Conservation (phyloP, 1,284 basidiomycete genomes). For the Chondrostereum purpureum region DNA sequence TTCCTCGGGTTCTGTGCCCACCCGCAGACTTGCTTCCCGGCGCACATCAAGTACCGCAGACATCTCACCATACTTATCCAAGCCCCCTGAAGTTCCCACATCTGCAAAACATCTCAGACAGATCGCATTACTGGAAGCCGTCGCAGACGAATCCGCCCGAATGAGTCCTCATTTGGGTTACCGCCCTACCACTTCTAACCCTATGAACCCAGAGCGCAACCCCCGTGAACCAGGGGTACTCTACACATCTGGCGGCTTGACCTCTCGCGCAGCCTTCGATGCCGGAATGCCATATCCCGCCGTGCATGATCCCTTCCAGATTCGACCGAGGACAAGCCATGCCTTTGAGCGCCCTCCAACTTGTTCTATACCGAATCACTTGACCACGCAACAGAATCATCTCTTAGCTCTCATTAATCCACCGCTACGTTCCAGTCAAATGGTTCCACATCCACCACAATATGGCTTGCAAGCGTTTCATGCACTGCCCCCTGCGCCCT, state of each 20-base stretch:
- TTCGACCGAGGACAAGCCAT: slow-evolving; percentile 57
- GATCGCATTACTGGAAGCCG: slow-evolving; percentile 65
- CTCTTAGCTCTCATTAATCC: slow-evolving; percentile 36
- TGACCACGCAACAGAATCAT: slow-evolving; percentile 50
- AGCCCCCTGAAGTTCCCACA: slow-evolving; percentile 38
- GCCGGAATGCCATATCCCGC: slow-evolving; percentile 17
- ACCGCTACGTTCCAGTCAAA: slow-evolving; percentile 2
- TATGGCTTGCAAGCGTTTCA: slow-evolving; percentile 5
- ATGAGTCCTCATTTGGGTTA: slow-evolving; percentile 43
- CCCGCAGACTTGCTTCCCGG: slow-evolving; percentile 20
- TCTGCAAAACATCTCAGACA: slow-evolving; percentile 63
- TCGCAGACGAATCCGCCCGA: slow-evolving; percentile 64
- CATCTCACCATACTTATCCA: slow-evolving; percentile 59
- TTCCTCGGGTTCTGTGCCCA: slow-evolving; percentile 13
- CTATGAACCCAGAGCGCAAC: slow-evolving; percentile 10
- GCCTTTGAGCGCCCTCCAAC: slow-evolving; percentile 36
- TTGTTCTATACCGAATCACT: slow-evolving; percentile 27
- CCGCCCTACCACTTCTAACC: slow-evolving; percentile 18
- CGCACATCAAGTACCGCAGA: slow-evolving; percentile 42
- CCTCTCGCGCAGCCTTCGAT: slow-evolving; percentile 12
- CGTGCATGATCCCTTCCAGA: slow-evolving; percentile 40
- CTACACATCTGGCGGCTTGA: not conserved
- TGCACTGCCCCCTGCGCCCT: slow-evolving; percentile 2
- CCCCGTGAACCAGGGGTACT: not conserved
- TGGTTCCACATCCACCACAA: not conserved